phyloP scores from a whole-genome alignment of 306 rosid genomes.

The Prunus dulcis region DNA sequence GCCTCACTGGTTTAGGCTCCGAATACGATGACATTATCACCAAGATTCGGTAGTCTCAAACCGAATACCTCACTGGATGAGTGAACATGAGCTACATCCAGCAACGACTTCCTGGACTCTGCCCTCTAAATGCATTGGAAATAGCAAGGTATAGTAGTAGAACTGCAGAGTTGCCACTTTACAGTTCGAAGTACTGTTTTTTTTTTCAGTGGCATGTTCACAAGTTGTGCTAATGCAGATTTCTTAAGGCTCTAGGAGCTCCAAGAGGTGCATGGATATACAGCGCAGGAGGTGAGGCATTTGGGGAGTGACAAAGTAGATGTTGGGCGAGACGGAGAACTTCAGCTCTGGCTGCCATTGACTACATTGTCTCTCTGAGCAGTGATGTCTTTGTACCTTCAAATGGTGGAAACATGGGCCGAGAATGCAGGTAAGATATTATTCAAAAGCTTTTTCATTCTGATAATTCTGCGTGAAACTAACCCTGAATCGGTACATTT shows the following conservation, averaged over 20 bases:
- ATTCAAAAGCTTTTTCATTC: not conserved
- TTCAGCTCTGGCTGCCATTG: constrained; percentile 57
- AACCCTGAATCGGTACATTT: not conserved
- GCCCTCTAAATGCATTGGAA: constrained; percentile 54
- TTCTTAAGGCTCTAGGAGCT: constrained; percentile 52
- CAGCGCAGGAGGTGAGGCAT: constrained; percentile 57
- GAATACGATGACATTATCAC: constrained; percentile 34
- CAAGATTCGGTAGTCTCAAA: constrained; percentile 30
- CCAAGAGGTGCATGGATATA: constrained; percentile 41
- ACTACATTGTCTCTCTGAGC: constrained; percentile 53
- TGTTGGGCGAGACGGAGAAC: constrained; percentile 42
- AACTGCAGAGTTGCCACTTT: no score
- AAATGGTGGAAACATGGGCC: constrained; percentile 59
- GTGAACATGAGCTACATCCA: constrained; percentile 38
- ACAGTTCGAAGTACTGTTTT: no score
- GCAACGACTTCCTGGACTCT: constrained; percentile 39
- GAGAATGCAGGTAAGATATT: constrained; percentile 38
- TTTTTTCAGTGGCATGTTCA: no score
- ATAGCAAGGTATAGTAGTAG: constrained; percentile 34
- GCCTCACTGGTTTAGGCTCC: constrained; percentile 52
- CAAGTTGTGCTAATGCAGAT: constrained; percentile 21
- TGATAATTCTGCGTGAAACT: not conserved
- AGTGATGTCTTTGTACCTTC: constrained; percentile 51
- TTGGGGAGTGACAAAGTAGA: constrained; percentile 47
- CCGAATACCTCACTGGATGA: constrained; percentile 45